A percentile compares a stretch with the other conserved stretches of the same genome.
These are phyloP conservation scores for Curvularia sp. DNA, from an alignment of 2,329 filamentous ascomycete species.

Conservation along the genomic window DNA sequence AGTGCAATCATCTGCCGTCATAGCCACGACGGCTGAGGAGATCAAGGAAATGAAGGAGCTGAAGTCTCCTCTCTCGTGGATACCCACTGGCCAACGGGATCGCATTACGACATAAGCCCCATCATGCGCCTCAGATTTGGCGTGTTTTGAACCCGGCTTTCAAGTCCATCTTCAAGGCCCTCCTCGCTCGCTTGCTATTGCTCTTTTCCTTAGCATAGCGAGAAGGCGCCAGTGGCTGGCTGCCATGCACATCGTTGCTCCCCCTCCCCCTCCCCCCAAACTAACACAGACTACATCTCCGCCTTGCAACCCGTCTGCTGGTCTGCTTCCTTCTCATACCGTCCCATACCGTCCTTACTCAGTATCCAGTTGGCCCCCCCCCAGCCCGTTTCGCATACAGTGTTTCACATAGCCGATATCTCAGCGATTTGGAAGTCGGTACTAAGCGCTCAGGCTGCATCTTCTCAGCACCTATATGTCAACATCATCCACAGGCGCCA, in stretches of 20 bases:
- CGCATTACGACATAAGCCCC: slow-evolving; percentile 31
- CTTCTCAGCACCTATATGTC: slow-evolving; percentile 30
- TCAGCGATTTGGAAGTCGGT: slow-evolving; percentile 37
- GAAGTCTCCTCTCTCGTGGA: slow-evolving; percentile 29
- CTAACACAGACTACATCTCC: slow-evolving; percentile 22
- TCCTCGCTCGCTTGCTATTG: slow-evolving; percentile 23
- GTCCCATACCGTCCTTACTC: slow-evolving; percentile 28
- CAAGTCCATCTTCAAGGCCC: slow-evolving; percentile 28
- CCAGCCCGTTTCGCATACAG: slow-evolving; percentile 34
- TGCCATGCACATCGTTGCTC: slow-evolving; percentile 32
- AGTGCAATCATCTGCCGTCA: slow-evolving; percentile 13
- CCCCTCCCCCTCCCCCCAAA: slow-evolving; percentile 15
- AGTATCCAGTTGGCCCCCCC: slow-evolving; percentile 28
- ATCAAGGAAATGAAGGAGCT: slow-evolving; percentile 47
- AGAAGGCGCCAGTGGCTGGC: slow-evolving; percentile 38
- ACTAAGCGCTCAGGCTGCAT: slow-evolving; percentile 46
- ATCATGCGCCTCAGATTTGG: slow-evolving; percentile 33
- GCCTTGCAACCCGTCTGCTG: slow-evolving; percentile 24
- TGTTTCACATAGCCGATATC: slow-evolving; percentile 42
- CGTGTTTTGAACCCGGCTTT: slow-evolving; percentile 38
- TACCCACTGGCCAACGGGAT: slow-evolving; percentile 37
- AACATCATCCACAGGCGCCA: slow-evolving; percentile 40
- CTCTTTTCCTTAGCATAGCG: slow-evolving; percentile 25
- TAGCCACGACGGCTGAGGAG: slow-evolving; percentile 28
- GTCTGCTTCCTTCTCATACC: slow-evolving; percentile 25